Percentiles rank a stretch among this genome's conserved stretches.
Conservation (phyloP, 345 rosid species). For the Cardamine occulta region DNA sequence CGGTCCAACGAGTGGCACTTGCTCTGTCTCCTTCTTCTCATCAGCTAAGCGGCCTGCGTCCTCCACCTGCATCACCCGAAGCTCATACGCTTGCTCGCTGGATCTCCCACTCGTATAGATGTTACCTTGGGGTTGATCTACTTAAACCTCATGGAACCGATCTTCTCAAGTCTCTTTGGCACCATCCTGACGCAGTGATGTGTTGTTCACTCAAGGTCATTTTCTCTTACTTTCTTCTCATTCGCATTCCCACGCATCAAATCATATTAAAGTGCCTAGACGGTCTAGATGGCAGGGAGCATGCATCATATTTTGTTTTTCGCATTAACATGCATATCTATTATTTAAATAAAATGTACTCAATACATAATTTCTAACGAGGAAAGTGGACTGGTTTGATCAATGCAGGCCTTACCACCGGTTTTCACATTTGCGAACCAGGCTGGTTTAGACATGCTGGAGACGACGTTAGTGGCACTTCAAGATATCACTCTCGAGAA, state of each 20-base stretch:
- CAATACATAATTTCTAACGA: neutral
- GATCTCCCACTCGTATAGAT: conserved; percentile 86
- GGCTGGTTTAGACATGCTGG: conserved; percentile 98
- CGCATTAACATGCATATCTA: too few species aligned
- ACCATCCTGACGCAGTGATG: conserved; percentile 83
- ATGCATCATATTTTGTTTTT: too few species aligned
- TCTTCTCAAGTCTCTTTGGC: conserved; percentile 85
- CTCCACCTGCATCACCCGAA: conserved; percentile 82
- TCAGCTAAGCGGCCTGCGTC: conserved; percentile 60
- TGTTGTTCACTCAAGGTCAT: conserved; percentile 86
- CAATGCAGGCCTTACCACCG: conserved; percentile 65
- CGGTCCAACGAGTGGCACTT: conserved; percentile 94
- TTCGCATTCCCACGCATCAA: neutral
- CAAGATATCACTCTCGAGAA: conserved; percentile 82
- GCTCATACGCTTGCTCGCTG: conserved; percentile 92
- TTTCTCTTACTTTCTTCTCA: conserved; percentile 10
- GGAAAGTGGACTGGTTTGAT: conserved; percentile 25
- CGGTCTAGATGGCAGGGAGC: too few species aligned
- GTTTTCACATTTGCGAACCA: conserved; percentile 88
- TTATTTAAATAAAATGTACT: too few species aligned
- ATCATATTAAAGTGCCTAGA: neutral
- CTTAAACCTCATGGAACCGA: conserved; percentile 77
- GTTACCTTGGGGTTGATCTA: conserved; percentile 80
- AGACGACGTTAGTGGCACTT: conserved; percentile 83
- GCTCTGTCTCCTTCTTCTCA: conserved; percentile 85